A percentile compares a stretch with the other conserved stretches of the same genome.
These are phyloP conservation scores for Dichotomocladium elegans DNA, from an alignment of 371 early-diverging fungal genomes.

Conservation along the genomic window DNA sequence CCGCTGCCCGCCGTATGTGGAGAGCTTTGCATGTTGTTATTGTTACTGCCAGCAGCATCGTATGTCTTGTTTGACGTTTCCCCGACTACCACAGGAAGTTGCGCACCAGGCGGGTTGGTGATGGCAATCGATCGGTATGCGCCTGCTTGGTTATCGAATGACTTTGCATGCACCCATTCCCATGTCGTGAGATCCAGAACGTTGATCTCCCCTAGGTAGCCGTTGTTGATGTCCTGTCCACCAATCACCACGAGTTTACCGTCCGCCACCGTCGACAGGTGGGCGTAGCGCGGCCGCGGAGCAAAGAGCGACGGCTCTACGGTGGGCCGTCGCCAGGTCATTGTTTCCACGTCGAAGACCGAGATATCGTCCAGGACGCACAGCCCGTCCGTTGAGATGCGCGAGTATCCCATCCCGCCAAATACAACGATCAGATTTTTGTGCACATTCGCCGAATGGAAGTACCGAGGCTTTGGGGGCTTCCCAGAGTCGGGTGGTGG, in stretches of 20 bases:
- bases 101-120: constrained; percentile 29
- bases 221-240: constrained; percentile 79
- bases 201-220: constrained; percentile 75
- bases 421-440: constrained; percentile 42
- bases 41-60: neutral
- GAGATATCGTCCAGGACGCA: constrained; percentile 71
- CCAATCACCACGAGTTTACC: constrained; percentile 68
- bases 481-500: constrained; percentile 35
- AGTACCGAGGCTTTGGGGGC: constrained; percentile 66
- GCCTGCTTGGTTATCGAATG: constrained; percentile 72
- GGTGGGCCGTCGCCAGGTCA: constrained; percentile 56
- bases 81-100: constrained; percentile 12
- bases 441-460: constrained; percentile 71
- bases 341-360: constrained; percentile 61
- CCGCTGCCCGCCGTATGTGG: constrained; percentile 1
- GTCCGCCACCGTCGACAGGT: constrained; percentile 60
- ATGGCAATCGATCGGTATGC: constrained; percentile 76
- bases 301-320: constrained; percentile 47
- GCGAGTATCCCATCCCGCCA: constrained; percentile 60
- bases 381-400: constrained; percentile 34
- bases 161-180: constrained; percentile 64
- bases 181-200: constrained; percentile 65
- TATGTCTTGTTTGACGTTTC: neutral
- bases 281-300: constrained; percentile 81
- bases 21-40: neutral